These are phyloP conservation scores for Syzygium aromaticum DNA, from an alignment of 345 rosid species.

Conservation along the genomic window DNA sequence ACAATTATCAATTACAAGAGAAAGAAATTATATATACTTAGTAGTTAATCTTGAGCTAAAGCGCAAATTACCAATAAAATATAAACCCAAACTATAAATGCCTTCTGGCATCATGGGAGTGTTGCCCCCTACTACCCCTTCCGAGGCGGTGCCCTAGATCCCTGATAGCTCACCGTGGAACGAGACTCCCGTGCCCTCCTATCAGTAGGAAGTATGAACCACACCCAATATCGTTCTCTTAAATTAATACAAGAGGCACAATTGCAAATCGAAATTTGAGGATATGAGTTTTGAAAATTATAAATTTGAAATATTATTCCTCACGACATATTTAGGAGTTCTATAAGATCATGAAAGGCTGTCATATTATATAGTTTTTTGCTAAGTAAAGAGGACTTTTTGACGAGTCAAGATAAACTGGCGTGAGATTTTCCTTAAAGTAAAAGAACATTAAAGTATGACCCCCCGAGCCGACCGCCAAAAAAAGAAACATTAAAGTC, in stretches of 20 bases:
- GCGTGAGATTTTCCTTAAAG: background rate
- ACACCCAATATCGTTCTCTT: background rate
- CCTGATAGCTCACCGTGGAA: fast-evolving
- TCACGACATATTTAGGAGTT: background rate
- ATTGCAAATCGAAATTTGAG: background rate
- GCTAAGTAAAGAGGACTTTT: background rate
- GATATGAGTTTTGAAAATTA: background rate
- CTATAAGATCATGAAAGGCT: background rate
- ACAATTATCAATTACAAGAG: background rate
- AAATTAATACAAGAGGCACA: background rate
- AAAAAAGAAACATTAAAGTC: no score
- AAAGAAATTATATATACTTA: background rate
- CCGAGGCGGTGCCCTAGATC: background rate
- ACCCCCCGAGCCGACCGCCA: no score
- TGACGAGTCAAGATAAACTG: background rate
- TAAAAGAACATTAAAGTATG: no score
- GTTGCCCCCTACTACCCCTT: background rate
- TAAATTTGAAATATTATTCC: background rate
- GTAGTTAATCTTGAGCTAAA: no score
- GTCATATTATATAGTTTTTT: no score
- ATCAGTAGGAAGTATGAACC: no score
- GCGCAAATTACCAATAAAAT: background rate
- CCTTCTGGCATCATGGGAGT: fast-evolving
- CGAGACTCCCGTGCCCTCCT: fast-evolving
- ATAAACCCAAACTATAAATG: no score